Evolutionary conservation across 768 basidiomycete genomes (phyloP).

Genomic region (Hygrocybe coccinea): DNA sequence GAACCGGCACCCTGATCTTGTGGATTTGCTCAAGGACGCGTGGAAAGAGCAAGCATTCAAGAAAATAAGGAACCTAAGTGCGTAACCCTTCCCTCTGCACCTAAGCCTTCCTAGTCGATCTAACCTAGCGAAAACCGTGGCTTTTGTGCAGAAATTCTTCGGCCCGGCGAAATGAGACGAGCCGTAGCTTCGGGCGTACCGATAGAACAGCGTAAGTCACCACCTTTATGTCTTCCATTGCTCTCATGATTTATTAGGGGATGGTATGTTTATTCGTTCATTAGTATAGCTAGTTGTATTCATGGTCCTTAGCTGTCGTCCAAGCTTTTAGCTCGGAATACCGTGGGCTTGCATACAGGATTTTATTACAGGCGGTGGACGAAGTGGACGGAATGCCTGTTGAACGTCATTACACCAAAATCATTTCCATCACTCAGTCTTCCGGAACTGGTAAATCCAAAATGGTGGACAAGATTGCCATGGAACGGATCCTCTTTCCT

Average conservation of each 20-base stretch:
- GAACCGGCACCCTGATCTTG: neutral
- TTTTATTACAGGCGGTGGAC: conserved; percentile 1
- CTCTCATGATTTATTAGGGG: neutral
- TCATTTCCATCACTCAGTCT: conserved; percentile 4
- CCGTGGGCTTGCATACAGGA: neutral
- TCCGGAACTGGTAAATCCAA: conserved; percentile 6
- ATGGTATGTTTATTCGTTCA: neutral
- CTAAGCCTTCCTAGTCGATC: neutral
- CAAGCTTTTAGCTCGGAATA: conserved; percentile 3
- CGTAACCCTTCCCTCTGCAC: neutral
- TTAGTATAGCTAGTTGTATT: neutral
- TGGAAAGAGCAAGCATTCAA: neutral
- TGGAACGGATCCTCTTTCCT: conserved; percentile 6
- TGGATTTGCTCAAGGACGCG: neutral
- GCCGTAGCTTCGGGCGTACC: neutral
- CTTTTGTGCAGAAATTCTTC: neutral
- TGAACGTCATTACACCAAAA: conserved; percentile 1
- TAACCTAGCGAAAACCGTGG: neutral
- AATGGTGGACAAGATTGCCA: conserved; percentile 7
- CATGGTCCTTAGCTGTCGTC: conserved; percentile 1
- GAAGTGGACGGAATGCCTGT: neutral
- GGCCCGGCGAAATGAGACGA: neutral
- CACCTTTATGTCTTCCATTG: neutral
- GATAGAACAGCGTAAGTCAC: conserved; percentile 1
- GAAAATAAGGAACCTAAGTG: neutral